Evolutionary conservation across 176 grass and related monocot species (phyloP).

Genomic region (Triticum monococcum): DNA sequence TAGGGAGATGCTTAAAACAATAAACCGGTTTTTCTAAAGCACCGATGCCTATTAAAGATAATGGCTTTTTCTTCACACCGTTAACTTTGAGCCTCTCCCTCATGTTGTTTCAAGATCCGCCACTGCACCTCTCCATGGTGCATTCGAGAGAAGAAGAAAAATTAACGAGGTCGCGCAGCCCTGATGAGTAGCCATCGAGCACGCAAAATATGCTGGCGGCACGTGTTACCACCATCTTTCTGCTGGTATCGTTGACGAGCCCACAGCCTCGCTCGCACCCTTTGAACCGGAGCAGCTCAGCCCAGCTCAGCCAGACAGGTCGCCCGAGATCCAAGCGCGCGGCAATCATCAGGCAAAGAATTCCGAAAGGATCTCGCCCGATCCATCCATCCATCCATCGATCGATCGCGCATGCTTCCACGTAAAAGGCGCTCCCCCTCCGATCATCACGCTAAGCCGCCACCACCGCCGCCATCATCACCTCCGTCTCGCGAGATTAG

Average conservation of each 20-base stretch:
- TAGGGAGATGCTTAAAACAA: no score
- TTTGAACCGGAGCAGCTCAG: not conserved
- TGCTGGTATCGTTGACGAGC: not conserved
- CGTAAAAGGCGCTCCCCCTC: not conserved
- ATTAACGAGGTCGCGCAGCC: not conserved
- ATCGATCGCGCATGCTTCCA: not conserved
- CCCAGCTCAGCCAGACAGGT: not conserved
- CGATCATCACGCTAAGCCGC: slow-evolving; percentile 4
- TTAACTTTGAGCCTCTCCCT: no score
- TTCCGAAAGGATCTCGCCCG: not conserved
- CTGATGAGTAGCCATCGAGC: not conserved
- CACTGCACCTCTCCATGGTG: no score
- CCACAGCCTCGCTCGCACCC: not conserved
- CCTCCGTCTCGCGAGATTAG: not conserved
- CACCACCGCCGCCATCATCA: not conserved
- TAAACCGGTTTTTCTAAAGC: no score
- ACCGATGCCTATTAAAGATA: no score
- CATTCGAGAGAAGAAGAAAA: no score
- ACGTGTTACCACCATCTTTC: not conserved
- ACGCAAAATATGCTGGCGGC: not conserved
- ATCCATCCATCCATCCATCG: not conserved
- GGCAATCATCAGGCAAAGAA: slow-evolving; percentile 5
- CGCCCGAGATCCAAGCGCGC: slow-evolving; percentile 16
- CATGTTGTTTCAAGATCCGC: no score
- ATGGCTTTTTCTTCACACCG: no score